phyloP scores from a whole-genome alignment of 192 early-diverging fungal species.

The Oehlia diaphana region DNA sequence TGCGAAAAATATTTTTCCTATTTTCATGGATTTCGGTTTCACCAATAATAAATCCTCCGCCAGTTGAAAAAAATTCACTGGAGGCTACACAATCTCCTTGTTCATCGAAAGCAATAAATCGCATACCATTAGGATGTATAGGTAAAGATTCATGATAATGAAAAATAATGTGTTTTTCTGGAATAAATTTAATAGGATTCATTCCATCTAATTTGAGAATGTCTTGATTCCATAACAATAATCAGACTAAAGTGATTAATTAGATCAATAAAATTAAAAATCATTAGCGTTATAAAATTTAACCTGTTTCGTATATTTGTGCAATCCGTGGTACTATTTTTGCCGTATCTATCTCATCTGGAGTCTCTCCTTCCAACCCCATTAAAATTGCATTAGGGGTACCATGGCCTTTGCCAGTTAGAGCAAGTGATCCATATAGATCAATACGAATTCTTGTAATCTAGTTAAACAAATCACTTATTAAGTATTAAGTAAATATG shows the following conservation, averaged over 20 bases:
- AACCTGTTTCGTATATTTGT: conserved; percentile 65
- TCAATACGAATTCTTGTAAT: conserved; percentile 73
- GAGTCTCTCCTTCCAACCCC: conserved; percentile 89
- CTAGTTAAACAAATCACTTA: conserved; percentile 6
- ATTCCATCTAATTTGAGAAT: conserved; percentile 69
- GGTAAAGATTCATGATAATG: conserved; percentile 86
- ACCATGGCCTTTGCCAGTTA: conserved; percentile 96
- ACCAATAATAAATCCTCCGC: conserved; percentile 95
- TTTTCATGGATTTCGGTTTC: conserved; percentile 74
- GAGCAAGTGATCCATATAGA: conserved; percentile 89
- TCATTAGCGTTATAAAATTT: background rate
- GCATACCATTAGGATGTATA: conserved; percentile 95
- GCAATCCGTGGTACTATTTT: conserved; percentile 74
- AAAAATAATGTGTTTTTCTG: conserved; percentile 83
- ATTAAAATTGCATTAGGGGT: conserved; percentile 88
- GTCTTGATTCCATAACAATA: background rate
- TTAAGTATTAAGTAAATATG: background rate
- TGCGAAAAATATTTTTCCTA: conserved; percentile 57
- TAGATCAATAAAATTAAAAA: background rate
- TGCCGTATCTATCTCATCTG: conserved; percentile 81
- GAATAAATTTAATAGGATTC: conserved; percentile 80
- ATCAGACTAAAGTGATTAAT: background rate
- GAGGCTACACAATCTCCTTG: conserved; percentile 74
- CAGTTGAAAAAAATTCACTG: conserved; percentile 96
- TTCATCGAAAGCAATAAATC: conserved; percentile 84